Conservation (phyloP, 768 basidiomycete species). For the Russula vinacea region DNA sequence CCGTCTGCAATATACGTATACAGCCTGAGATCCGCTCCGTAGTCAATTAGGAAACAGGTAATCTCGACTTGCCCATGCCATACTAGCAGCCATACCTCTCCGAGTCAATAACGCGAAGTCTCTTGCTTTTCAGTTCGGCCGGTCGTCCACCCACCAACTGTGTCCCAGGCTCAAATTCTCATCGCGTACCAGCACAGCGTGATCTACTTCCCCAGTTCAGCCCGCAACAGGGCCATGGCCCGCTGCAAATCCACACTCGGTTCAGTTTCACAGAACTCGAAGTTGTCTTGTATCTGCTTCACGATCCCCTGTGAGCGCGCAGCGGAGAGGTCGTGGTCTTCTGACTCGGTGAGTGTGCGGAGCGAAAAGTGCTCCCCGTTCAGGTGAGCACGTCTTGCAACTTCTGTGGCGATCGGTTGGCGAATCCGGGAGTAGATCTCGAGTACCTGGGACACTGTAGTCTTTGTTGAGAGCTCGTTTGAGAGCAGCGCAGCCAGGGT, state of each 20-base stretch:
- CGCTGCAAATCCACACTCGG: neutral
- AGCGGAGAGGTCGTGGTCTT: neutral
- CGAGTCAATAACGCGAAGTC: no score
- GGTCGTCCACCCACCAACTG: neutral
- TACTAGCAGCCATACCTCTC: no score
- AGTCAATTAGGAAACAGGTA: no score
- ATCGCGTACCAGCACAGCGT: neutral
- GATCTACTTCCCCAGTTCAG: neutral
- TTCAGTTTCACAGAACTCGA: conserved; percentile 18
- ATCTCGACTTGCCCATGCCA: no score
- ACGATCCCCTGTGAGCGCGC: neutral
- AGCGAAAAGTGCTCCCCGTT: conserved; percentile 35
- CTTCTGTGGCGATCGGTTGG: conserved; percentile 33
- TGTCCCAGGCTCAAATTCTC: neutral
- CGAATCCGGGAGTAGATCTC: conserved; percentile 37
- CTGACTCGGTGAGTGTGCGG: neutral
- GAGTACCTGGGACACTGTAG: conserved; percentile 32
- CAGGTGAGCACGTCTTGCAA: conserved; percentile 32
- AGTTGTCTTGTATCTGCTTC: conserved; percentile 16
- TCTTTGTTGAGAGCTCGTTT: conserved; percentile 37
- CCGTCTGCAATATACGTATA: no score
- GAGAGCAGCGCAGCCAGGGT: conserved; percentile 43
- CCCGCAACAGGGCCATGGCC: conserved; percentile 7
- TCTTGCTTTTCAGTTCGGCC: no score
- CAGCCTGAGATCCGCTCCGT: no score